Percentiles rank a stretch among this genome's conserved stretches.
Conservation (phyloP, 129 eudicot genomes). For the Pulicaria dysenterica region DNA sequence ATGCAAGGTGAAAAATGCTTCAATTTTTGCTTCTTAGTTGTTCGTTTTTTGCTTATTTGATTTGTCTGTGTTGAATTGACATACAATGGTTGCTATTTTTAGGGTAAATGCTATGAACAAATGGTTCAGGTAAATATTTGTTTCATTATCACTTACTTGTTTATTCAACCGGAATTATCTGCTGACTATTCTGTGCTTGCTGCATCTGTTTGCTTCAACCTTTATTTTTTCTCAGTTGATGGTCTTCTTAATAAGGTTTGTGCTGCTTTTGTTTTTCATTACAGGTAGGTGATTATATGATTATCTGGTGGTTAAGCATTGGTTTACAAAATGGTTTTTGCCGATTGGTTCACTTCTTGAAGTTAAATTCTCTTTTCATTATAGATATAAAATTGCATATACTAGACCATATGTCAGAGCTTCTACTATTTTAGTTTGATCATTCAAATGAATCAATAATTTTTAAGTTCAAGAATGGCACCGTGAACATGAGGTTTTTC, state of each 20-base stretch:
- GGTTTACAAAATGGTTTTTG: neutral
- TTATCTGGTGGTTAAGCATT: neutral
- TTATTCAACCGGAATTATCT: no score
- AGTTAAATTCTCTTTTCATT: conserved; percentile 11
- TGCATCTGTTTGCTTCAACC: conserved; percentile 44
- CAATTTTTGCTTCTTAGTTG: no score
- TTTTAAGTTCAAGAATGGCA: no score
- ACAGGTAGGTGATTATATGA: neutral
- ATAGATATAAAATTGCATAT: conserved; percentile 7
- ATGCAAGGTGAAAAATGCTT: no score
- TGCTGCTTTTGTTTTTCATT: conserved; percentile 13
- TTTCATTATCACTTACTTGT: no score
- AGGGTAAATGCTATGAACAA: no score
- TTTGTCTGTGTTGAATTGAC: no score
- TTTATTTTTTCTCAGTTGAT: conserved; percentile 62
- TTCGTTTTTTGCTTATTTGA: no score
- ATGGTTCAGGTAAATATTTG: no score
- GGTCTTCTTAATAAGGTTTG: conserved; percentile 75
- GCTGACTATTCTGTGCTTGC: conserved; percentile 67
- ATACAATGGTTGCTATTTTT: no score
- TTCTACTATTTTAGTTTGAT: no score
- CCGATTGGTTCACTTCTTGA: conserved; percentile 12
- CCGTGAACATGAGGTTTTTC: neutral
- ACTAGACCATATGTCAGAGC: conserved; percentile 3
- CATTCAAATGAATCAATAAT: conserved; percentile 3